phyloP scores from a whole-genome alignment of 352 stramenopile species.

The Phytophthora pistaciae region DNA sequence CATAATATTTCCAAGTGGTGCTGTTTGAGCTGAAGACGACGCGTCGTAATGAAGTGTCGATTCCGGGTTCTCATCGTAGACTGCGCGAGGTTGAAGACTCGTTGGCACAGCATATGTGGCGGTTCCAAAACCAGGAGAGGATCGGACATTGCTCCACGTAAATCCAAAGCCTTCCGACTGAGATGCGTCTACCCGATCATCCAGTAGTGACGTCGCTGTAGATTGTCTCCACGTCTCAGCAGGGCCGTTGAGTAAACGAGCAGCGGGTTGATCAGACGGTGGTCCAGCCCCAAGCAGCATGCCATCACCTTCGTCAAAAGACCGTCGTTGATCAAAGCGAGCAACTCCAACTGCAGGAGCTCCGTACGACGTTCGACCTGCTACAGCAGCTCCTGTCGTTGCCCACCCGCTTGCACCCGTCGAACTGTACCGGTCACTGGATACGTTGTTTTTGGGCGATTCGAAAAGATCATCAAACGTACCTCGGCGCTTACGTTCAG shows the following conservation, averaged over 20 bases:
- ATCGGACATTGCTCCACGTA: constrained; percentile 52
- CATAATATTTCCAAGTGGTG: constrained; percentile 62
- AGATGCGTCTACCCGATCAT: constrained; percentile 23
- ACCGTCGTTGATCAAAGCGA: constrained; percentile 60
- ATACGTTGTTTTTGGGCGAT: constrained; percentile 50
- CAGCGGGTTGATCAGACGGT: not conserved
- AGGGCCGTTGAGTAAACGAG: constrained; percentile 10
- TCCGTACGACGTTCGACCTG: constrained; percentile 4
- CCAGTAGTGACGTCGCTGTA: constrained; percentile 27
- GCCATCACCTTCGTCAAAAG: constrained; percentile 40
- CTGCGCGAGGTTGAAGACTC: constrained; percentile 32
- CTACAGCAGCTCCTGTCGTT: constrained; percentile 11
- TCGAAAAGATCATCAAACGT: constrained; percentile 85
- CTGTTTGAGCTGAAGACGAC: constrained; percentile 2
- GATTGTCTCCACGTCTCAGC: constrained; percentile 33
- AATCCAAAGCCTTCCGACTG: constrained; percentile 28
- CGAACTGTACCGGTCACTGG: constrained; percentile 13
- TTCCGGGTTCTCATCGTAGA: constrained; percentile 14
- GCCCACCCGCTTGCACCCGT: constrained; percentile 16
- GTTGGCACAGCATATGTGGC: constrained; percentile 57
- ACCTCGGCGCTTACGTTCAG: constrained; percentile 49
- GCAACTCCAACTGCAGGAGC: constrained; percentile 44
- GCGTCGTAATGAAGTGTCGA: constrained; percentile 17
- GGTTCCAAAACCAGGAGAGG: constrained; percentile 30
- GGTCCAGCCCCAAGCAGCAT: constrained; percentile 20